Percentiles rank a stretch among this genome's conserved stretches.
Conservation (phyloP, 2,329 filamentous ascomycete genomes). For the Colletotrichum orchidophilum region DNA sequence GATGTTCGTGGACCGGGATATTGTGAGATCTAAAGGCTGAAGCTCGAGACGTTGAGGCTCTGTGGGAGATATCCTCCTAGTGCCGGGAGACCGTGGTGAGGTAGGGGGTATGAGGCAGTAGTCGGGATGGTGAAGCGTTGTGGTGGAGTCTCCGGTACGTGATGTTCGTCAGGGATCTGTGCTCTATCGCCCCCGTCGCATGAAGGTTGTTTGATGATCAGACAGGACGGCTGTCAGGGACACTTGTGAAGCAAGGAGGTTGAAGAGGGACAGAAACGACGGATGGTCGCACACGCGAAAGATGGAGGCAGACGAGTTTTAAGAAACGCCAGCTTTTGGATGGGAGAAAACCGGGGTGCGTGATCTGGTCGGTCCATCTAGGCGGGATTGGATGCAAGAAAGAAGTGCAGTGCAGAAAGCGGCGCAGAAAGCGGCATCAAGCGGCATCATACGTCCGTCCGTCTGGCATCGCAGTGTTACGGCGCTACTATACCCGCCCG, state of each 20-base stretch:
- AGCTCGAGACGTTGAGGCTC: conserved; percentile 33
- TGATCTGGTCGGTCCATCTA: conserved; percentile 5
- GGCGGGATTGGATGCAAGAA: conserved; percentile 27
- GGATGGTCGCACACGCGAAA: conserved; percentile 16
- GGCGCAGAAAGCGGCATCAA: conserved; percentile 8
- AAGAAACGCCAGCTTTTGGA: conserved; percentile 32
- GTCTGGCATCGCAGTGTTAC: conserved; percentile 6
- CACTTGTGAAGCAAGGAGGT: conserved; percentile 40
- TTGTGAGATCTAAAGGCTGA: conserved; percentile 17
- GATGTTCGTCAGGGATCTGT: conserved; percentile 36
- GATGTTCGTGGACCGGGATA: conserved; percentile 3
- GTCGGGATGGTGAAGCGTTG: conserved; percentile 31
- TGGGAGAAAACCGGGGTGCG: conserved; percentile 1
- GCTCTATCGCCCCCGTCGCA: conserved; percentile 39
- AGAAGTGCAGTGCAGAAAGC: conserved; percentile 30
- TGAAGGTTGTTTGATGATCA: conserved; percentile 48
- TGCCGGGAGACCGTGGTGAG: conserved; percentile 31
- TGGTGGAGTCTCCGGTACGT: conserved; percentile 31
- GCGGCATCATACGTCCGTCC: conserved; percentile 22
- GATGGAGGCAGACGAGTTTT: conserved; percentile 43
- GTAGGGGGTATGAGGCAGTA: conserved; percentile 20
- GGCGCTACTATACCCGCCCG: conserved; percentile 13
- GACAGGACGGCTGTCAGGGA: conserved; percentile 42
- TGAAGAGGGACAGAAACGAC: conserved; percentile 39
- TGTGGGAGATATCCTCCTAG: conserved; percentile 18